These are phyloP conservation scores for Mycena pura DNA, from an alignment of 768 basidiomycete genomes.

Conservation along the genomic window DNA sequence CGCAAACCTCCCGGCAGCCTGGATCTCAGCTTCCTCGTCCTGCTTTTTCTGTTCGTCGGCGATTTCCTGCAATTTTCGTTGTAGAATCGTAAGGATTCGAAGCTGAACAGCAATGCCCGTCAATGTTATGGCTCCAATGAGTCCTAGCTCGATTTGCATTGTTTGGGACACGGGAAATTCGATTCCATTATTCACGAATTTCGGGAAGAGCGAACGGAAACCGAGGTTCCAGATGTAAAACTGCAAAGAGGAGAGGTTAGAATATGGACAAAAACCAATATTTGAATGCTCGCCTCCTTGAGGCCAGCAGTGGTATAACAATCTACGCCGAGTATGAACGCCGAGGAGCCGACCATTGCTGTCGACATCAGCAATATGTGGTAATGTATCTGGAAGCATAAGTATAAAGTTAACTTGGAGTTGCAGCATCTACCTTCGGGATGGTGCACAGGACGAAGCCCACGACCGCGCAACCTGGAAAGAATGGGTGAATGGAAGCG, in stretches of 20 bases:
- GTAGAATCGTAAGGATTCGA: conserved; percentile 81
- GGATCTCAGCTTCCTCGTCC: conserved; percentile 78
- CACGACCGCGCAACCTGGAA: conserved; percentile 69
- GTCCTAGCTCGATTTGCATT: conserved; percentile 93
- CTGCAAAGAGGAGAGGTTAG: conserved; percentile 43
- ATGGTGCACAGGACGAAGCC: conserved; percentile 87
- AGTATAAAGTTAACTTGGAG: conserved; percentile 20
- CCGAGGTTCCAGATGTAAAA: conserved; percentile 98
- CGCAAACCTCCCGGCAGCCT: conserved; percentile 73
- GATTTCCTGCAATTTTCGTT: conserved; percentile 81
- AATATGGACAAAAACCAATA: conserved; percentile 21
- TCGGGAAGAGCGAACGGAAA: conserved; percentile 80
- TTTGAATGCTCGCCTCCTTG: conserved; percentile 74
- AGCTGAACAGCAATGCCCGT: conserved; percentile 92
- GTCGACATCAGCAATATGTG: conserved; percentile 87
- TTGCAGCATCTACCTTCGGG: conserved; percentile 57
- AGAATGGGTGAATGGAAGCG: conserved; percentile 28
- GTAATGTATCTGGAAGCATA: conserved; percentile 67
- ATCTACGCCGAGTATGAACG: conserved; percentile 92
- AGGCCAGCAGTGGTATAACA: conserved; percentile 91
- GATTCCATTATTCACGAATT: conserved; percentile 69
- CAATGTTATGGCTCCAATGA: conserved; percentile 81
- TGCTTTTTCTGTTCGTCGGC: conserved; percentile 72
- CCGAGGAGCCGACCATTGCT: conserved; percentile 87
- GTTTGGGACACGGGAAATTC: conserved; percentile 85